Conservation (phyloP, 1,284 basidiomycete genomes). For the Malassezia sp. region DNA sequence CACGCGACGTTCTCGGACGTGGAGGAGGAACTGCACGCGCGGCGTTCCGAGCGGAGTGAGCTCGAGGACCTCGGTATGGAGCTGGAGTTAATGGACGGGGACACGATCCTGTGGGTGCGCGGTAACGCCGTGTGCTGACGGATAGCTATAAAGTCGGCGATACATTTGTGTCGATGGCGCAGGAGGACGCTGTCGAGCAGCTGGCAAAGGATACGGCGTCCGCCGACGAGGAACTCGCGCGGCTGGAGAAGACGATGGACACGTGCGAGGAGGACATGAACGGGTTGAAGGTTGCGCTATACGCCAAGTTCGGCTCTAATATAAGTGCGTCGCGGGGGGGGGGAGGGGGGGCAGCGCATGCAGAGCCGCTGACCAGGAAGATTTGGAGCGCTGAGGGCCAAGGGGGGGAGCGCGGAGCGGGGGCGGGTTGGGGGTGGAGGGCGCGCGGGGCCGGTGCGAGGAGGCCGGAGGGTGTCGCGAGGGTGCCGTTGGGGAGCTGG, state of each 20-base stretch:
- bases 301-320: constrained; percentile 82
- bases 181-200: constrained; percentile 60
- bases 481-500: too few species aligned
- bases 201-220: constrained; percentile 61
- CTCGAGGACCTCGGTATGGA: constrained; percentile 78
- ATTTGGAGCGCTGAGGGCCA: constrained; percentile 6
- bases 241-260: constrained; percentile 55
- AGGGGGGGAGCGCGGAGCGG: too few species aligned
- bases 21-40: constrained; percentile 59
- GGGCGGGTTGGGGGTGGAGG: too few species aligned
- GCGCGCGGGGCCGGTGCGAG: too few species aligned
- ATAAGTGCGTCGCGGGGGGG: too few species aligned
- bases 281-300: constrained; percentile 71
- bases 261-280: constrained; percentile 77
- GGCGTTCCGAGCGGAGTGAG: constrained; percentile 82
- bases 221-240: constrained; percentile 56
- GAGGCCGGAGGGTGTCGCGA: too few species aligned
- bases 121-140: background rate
- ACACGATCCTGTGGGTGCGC: constrained; percentile 13
- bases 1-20: constrained; percentile 66
- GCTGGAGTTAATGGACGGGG: constrained; percentile 66
- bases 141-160: constrained; percentile 75
- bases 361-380: constrained; percentile 6
- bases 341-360: too few species aligned
- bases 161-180: constrained; percentile 68